Conservation (phyloP, 805 yeast species). For the Myxozyma neglecta region DNA sequence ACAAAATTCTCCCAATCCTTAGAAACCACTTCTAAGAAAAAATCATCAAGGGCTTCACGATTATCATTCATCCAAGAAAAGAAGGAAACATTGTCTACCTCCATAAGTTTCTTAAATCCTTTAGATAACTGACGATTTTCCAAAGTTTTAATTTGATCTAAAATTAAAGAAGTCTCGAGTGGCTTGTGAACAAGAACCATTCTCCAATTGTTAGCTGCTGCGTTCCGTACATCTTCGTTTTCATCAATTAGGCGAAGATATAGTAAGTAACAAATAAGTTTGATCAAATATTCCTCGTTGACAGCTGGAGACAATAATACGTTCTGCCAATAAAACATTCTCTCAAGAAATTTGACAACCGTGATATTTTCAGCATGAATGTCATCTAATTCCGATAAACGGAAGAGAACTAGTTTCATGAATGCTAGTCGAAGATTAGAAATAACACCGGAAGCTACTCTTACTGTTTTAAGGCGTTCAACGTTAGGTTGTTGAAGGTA, state of each 20-base stretch:
- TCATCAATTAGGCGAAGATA: slow-evolving; percentile 20
- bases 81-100: slow-evolving; percentile 25
- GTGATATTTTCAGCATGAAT: slow-evolving; percentile 16
- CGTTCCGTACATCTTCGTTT: slow-evolving; percentile 16
- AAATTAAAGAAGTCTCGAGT: slow-evolving; percentile 23
- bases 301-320: slow-evolving; percentile 29
- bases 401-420: slow-evolving; percentile 22
- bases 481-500: slow-evolving; percentile 27
- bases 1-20: slow-evolving; percentile 32
- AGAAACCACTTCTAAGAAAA: slow-evolving; percentile 21
- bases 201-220: slow-evolving; percentile 29
- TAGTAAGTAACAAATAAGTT: slow-evolving; percentile 25
- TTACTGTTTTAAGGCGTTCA: slow-evolving; percentile 25
- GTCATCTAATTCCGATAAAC: slow-evolving; percentile 27
- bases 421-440: slow-evolving; percentile 22
- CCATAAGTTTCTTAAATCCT: slow-evolving; percentile 25
- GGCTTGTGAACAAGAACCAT: slow-evolving; percentile 30
- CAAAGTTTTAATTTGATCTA: slow-evolving; percentile 25
- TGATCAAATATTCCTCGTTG: slow-evolving; percentile 24
- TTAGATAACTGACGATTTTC: slow-evolving; percentile 18
- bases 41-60: slow-evolving; percentile 21
- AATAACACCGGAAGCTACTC: slow-evolving; percentile 18
- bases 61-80: slow-evolving; percentile 24
- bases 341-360: slow-evolving; percentile 23
- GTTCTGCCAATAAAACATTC: slow-evolving; percentile 32